These are phyloP conservation scores for Dissophora globulifera DNA, from an alignment of 192 early-diverging fungal species.

Conservation along the genomic window DNA sequence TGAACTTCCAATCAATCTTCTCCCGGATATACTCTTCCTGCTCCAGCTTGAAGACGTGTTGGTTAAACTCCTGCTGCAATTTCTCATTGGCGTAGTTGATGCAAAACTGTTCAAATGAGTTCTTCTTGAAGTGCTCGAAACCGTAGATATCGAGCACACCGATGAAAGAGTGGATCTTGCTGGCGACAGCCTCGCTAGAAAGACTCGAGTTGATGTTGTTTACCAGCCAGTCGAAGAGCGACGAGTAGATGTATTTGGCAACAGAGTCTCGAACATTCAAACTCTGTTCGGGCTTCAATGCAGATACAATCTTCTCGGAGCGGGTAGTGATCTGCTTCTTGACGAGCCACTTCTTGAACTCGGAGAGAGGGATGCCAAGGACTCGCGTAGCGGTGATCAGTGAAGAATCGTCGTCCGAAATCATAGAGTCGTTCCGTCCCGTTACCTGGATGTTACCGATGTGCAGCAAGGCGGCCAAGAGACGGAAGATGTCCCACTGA, in stretches of 20 bases:
- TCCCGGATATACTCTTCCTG: slow-evolving; percentile 98
- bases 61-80: slow-evolving; percentile 98
- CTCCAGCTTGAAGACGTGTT: slow-evolving; percentile 98
- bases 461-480: slow-evolving; percentile 93
- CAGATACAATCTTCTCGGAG: slow-evolving; percentile 91
- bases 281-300: slow-evolving; percentile 78
- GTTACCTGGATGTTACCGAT: slow-evolving; percentile 94
- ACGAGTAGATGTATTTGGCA: slow-evolving; percentile 96
- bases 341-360: slow-evolving; percentile 95
- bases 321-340: slow-evolving; percentile 93
- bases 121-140: slow-evolving; percentile 99
- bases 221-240: slow-evolving; percentile 97
- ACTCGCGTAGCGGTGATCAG: slow-evolving; percentile 74
- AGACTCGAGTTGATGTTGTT: slow-evolving; percentile 89
- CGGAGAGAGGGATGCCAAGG: slow-evolving; percentile 78
- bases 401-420: slow-evolving; percentile 83
- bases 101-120: slow-evolving; percentile 99
- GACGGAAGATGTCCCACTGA: slow-evolving; percentile 91
- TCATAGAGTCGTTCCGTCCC: slow-evolving; percentile 72
- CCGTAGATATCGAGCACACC: slow-evolving; percentile 99
- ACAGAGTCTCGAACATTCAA: slow-evolving; percentile 89
- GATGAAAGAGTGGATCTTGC: slow-evolving; percentile 75
- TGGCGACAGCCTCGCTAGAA: slow-evolving; percentile 62
- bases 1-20: slow-evolving; percentile 97
- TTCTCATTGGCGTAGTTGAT: slow-evolving; percentile 99